phyloP scores from a whole-genome alignment of 305 asterid species.

The Withania somnifera region DNA sequence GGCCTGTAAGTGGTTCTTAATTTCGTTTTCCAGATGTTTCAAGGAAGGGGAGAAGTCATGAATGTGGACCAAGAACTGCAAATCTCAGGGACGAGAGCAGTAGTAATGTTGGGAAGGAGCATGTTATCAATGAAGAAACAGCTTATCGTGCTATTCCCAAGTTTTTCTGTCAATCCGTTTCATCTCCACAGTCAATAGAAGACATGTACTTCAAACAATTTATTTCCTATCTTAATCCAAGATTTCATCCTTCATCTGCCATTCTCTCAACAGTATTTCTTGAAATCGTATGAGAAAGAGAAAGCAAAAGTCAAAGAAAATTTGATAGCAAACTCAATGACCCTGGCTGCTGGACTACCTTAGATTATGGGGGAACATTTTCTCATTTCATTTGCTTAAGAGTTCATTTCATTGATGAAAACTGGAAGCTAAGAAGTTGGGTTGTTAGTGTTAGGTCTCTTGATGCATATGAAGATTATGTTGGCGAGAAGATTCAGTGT shows the following conservation, averaged over 20 bases:
- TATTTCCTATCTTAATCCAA: neutral
- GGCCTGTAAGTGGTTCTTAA: neutral
- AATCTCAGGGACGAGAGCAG: neutral
- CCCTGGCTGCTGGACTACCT: neutral
- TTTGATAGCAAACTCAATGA: neutral
- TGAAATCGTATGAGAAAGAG: slow-evolving; percentile 6
- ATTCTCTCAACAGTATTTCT: neutral
- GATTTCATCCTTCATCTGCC: neutral
- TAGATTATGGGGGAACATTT: neutral
- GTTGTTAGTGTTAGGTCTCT: slow-evolving; percentile 3
- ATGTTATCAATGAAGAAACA: neutral
- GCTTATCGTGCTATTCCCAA: neutral
- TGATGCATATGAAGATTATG: neutral
- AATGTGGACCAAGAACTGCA: neutral
- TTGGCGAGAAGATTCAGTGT: neutral
- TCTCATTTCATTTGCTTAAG: slow-evolving; percentile 2
- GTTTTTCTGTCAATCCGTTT: neutral
- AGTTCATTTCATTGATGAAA: slow-evolving; percentile 13
- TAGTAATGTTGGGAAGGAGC: neutral
- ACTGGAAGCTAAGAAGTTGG: slow-evolving; percentile 16
- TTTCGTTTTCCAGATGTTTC: neutral
- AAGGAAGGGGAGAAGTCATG: neutral
- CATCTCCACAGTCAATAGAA: neutral
- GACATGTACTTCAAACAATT: neutral
- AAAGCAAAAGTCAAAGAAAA: neutral